A percentile compares a stretch with the other conserved stretches of the same genome.
Evolutionary conservation across 495 filamentous ascomycete genomes (phyloP).

Genomic region (Hypoxylon cercidicola): DNA sequence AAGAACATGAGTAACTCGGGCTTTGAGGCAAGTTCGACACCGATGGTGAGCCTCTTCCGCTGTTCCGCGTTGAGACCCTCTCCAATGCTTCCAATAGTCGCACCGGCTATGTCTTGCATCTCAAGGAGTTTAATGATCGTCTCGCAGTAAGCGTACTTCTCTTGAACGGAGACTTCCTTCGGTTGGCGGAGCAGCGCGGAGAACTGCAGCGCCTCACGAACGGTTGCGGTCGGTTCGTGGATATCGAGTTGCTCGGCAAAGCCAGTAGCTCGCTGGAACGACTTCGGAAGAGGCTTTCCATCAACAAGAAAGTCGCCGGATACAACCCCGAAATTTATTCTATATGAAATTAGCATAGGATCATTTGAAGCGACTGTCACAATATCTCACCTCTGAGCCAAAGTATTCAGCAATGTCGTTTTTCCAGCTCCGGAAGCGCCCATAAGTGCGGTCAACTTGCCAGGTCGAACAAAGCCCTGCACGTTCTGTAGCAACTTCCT

Average conservation of each 20-base stretch:
- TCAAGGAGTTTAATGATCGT: slow-evolving; percentile 80
- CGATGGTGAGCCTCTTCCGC: slow-evolving; percentile 78
- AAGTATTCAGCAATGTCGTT: slow-evolving; percentile 65
- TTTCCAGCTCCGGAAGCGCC: slow-evolving; percentile 61
- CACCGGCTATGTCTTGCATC: slow-evolving; percentile 80
- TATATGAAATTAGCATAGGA: slow-evolving; percentile 16
- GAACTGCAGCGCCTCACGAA: slow-evolving; percentile 76
- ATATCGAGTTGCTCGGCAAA: slow-evolving; percentile 91
- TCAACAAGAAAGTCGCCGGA: slow-evolving; percentile 74
- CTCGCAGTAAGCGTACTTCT: slow-evolving; percentile 79
- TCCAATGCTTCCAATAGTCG: slow-evolving; percentile 76
- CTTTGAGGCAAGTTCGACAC: slow-evolving; percentile 81
- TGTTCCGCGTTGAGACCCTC: slow-evolving; percentile 87
- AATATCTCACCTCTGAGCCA: slow-evolving; percentile 73
- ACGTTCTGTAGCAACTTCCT: slow-evolving; percentile 70
- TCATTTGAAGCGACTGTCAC: slow-evolving; percentile 61
- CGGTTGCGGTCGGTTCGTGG: slow-evolving; percentile 78
- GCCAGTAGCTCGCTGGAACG: slow-evolving; percentile 84
- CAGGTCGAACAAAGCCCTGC: slow-evolving; percentile 76
- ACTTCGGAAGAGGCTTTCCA: slow-evolving; percentile 70
- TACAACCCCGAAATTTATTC: slow-evolving; percentile 48
- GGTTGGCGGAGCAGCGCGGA: slow-evolving; percentile 79
- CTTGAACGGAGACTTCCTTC: slow-evolving; percentile 62
- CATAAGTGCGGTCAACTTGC: slow-evolving; percentile 69
- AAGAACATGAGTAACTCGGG: slow-evolving; percentile 79